Conservation (phyloP, 2,329 filamentous ascomycete genomes). For the Blastomyces percursus region DNA sequence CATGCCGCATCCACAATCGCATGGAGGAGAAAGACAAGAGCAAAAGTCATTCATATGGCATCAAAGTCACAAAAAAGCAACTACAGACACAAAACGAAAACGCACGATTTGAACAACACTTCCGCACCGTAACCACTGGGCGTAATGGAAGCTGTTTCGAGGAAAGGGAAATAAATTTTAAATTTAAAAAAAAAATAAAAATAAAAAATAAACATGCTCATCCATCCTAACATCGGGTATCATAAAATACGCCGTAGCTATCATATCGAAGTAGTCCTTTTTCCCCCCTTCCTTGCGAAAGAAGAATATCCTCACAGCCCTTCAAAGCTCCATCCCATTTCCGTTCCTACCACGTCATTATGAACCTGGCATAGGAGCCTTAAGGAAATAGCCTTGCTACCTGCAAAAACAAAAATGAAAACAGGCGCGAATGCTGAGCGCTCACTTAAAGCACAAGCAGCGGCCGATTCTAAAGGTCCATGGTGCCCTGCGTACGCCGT, state of each 20-base stretch:
- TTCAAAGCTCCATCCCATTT: neutral
- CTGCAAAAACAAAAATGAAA: neutral
- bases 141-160: neutral
- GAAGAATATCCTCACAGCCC: too few species aligned
- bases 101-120: neutral
- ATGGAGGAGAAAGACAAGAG: neutral
- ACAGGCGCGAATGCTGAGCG: neutral
- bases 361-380: neutral
- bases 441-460: conserved; percentile 44
- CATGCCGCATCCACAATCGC: neutral
- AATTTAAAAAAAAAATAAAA: neutral
- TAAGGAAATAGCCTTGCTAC: neutral
- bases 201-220: neutral
- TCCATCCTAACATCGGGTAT: neutral
- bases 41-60: neutral
- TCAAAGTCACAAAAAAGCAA: neutral
- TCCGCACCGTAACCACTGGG: neutral
- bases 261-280: neutral
- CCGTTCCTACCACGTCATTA: neutral
- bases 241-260: neutral
- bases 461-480: conserved; percentile 42
- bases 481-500: conserved; percentile 41
- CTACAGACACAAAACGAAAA: too few species aligned
- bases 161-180: neutral
- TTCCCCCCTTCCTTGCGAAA: neutral